Evolutionary conservation across 768 basidiomycete species (phyloP).

Genomic region (Auricularia auricula-judae): DNA sequence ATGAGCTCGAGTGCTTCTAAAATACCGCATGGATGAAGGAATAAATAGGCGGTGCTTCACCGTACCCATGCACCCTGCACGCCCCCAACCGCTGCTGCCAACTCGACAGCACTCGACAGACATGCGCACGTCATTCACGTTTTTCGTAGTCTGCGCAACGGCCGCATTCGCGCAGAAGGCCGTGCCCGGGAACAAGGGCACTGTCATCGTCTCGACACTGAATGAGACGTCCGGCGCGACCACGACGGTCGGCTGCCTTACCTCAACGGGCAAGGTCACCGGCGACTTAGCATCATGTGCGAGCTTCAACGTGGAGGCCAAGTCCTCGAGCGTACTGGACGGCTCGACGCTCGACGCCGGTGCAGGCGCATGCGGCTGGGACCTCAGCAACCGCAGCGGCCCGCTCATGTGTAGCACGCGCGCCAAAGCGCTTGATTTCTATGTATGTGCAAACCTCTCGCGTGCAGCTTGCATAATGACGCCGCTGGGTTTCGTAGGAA

Average conservation of each 20-base stretch:
- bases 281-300: not conserved
- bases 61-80: no score
- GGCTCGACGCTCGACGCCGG: not conserved
- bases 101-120: no score
- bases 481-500: not conserved
- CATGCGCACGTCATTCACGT: not conserved
- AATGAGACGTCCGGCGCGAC: not conserved
- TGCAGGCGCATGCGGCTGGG: not conserved
- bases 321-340: not conserved
- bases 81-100: no score
- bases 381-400: not conserved
- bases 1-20: no score
- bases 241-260: not conserved
- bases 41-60: no score
- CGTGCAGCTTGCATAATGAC: not conserved
- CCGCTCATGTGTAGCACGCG: not conserved
- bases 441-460: not conserved
- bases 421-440: not conserved
- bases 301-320: not conserved
- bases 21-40: no score
- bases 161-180: not conserved
- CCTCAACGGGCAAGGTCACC: not conserved
- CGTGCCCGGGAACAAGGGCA: not conserved
- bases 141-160: not conserved
- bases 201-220: not conserved